Conservation (phyloP, 1,139 yeast species). For the Magnusiomyces suaveolens region DNA sequence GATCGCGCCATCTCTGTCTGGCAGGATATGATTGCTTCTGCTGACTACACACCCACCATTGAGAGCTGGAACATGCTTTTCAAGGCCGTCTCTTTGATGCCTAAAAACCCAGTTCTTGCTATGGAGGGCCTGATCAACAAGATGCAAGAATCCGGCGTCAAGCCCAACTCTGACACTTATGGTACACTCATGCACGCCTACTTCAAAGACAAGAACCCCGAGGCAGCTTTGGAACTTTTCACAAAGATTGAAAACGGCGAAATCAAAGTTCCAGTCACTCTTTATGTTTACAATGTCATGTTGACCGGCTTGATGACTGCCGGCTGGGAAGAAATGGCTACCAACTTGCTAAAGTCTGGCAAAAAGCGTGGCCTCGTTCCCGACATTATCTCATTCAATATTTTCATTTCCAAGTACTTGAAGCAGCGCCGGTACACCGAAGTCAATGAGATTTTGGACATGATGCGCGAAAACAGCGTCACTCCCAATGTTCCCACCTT, state of each 20-base stretch:
- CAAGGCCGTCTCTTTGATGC: slow-evolving; percentile 33
- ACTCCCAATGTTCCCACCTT: slow-evolving; percentile 57
- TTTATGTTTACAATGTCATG: slow-evolving; percentile 29
- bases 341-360: slow-evolving; percentile 28
- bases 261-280: slow-evolving; percentile 20
- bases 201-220: slow-evolving; percentile 25
- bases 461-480: slow-evolving; percentile 34
- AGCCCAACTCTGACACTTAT: slow-evolving; percentile 36
- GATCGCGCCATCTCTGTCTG: slow-evolving; percentile 34
- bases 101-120: slow-evolving; percentile 26
- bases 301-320: slow-evolving; percentile 27
- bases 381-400: slow-evolving; percentile 35
- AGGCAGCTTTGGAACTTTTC: slow-evolving; percentile 28
- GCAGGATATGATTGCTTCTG: slow-evolving; percentile 31
- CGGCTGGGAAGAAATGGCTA: slow-evolving; percentile 25
- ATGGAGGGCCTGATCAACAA: slow-evolving; percentile 35
- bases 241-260: slow-evolving; percentile 22
- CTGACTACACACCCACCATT: slow-evolving; percentile 29
- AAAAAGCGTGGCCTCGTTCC: slow-evolving; percentile 29
- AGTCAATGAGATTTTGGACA: slow-evolving; percentile 32
- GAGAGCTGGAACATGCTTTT: slow-evolving; percentile 41
- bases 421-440: slow-evolving; percentile 28
- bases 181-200: slow-evolving; percentile 34
- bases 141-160: slow-evolving; percentile 30
- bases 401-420: slow-evolving; percentile 31